These are phyloP conservation scores for Ophiocordyceps unilateralis DNA, from an alignment of 2,329 filamentous ascomycete genomes.

Conservation along the genomic window DNA sequence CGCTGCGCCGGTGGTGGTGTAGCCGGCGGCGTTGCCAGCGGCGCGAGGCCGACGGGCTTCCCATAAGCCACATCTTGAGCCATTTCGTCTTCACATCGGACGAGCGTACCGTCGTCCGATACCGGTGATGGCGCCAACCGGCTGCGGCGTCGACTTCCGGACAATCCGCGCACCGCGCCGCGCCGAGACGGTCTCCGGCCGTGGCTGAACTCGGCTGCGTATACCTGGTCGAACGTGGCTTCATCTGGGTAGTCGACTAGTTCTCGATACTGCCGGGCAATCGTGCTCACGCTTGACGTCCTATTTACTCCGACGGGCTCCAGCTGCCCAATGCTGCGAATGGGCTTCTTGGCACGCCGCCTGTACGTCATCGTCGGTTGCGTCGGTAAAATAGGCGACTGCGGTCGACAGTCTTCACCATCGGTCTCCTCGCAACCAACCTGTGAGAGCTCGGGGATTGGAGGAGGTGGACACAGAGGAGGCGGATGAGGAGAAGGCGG, in stretches of 20 bases:
- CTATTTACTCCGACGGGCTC: conserved; percentile 18
- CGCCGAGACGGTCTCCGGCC: background rate
- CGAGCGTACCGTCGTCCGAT: conserved; percentile 28
- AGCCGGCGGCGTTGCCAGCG: conserved; percentile 10
- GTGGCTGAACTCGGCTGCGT: background rate
- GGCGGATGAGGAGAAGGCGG: background rate
- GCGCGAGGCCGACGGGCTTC: conserved; percentile 24
- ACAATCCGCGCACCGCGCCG: background rate
- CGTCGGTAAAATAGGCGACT: background rate
- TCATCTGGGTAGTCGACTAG: conserved; percentile 19
- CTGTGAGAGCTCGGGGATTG: conserved; percentile 11
- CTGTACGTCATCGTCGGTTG: conserved; percentile 15
- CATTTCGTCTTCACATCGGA: conserved; percentile 27
- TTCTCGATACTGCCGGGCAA: conserved; percentile 33
- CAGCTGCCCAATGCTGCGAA: conserved; percentile 30
- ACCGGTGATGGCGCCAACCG: conserved; percentile 12
- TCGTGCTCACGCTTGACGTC: conserved; percentile 25
- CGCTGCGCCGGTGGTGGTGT: background rate
- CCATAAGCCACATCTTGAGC: conserved; percentile 28
- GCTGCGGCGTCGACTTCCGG: background rate
- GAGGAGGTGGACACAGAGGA: background rate
- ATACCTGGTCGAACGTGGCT: conserved; percentile 2
- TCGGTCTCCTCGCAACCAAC: background rate
- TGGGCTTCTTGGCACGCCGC: conserved; percentile 33
- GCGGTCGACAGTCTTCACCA: background rate